These are phyloP conservation scores for Wallacemonas sp. DNA, from an alignment of 208 protist genomes.

Conservation along the genomic window DNA sequence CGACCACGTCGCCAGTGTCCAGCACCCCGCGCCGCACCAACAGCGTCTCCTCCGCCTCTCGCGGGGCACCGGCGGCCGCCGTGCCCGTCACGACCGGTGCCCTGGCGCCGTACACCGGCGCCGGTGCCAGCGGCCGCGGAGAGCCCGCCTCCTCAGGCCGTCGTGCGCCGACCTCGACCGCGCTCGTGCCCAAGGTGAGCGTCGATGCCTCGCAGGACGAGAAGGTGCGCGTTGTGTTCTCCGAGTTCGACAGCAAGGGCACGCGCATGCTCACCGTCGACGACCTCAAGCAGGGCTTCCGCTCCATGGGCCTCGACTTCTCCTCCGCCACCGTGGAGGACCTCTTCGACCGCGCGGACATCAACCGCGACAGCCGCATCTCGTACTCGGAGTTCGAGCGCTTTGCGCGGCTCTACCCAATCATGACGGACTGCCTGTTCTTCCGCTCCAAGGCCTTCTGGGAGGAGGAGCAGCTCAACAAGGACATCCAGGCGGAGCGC, in stretches of 20 bases:
- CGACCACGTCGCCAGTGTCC: constrained; percentile 22
- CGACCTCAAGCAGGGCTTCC: constrained; percentile 85
- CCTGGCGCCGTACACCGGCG: constrained; percentile 68
- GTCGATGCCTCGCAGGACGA: constrained; percentile 80
- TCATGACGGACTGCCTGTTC: constrained; percentile 91
- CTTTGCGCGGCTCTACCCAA: constrained; percentile 87
- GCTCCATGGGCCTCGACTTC: constrained; percentile 83
- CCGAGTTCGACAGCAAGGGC: constrained; percentile 84
- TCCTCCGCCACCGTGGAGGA: constrained; percentile 86
- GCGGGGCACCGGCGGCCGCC: constrained; percentile 8
- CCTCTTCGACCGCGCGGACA: constrained; percentile 86
- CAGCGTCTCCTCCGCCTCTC: constrained; percentile 10
- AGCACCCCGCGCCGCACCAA: constrained; percentile 21
- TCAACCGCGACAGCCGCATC: constrained; percentile 83
- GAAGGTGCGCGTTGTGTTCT: constrained; percentile 88
- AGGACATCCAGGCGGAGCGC: constrained; percentile 80
- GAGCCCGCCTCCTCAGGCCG: constrained; percentile 45
- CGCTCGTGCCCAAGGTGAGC: constrained; percentile 58
- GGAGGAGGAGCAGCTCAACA: constrained; percentile 88
- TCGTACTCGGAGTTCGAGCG: constrained; percentile 91
- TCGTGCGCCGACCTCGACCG: constrained; percentile 35
- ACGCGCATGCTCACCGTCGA: constrained; percentile 78
- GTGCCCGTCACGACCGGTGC: constrained; percentile 35
- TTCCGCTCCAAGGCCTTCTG: constrained; percentile 92
- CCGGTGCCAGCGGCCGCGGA: constrained; percentile 25